These are phyloP conservation scores for Polyplosphaeria fusca DNA, from an alignment of 495 filamentous ascomycete species.

Conservation along the genomic window DNA sequence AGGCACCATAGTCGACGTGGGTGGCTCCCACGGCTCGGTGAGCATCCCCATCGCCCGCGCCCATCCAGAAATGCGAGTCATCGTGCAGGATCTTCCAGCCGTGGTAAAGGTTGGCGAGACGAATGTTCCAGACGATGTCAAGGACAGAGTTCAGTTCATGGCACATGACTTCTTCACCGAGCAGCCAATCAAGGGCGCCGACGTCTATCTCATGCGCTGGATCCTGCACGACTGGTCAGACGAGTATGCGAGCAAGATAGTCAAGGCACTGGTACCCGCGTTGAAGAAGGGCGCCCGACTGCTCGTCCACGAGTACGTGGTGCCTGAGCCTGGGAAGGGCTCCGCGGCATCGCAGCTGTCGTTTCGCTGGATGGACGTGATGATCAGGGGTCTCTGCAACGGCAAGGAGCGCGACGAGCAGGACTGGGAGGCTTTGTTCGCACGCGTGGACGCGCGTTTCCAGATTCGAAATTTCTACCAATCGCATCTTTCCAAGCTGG, in stretches of 20 bases:
- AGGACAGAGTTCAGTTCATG: slow-evolving; percentile 9
- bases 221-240: slow-evolving; percentile 28
- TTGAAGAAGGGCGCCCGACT: slow-evolving; percentile 16
- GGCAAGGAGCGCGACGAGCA: not conserved
- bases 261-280: slow-evolving; percentile 15
- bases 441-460: not conserved
- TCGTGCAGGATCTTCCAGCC: slow-evolving; percentile 27
- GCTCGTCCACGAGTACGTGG: not conserved
- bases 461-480: not conserved
- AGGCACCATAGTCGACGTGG: slow-evolving; percentile 18
- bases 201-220: slow-evolving; percentile 23
- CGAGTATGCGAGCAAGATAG: slow-evolving; percentile 20
- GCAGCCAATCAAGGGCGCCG: slow-evolving; percentile 22
- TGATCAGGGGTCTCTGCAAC: not conserved
- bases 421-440: not conserved
- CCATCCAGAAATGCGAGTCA: slow-evolving; percentile 16
- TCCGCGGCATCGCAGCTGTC: not conserved
- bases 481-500: not conserved
- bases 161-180: slow-evolving; percentile 25
- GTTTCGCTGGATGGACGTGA: not conserved
- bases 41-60: slow-evolving; percentile 11
- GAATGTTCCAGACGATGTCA: slow-evolving; percentile 9
- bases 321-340: not conserved
- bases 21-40: slow-evolving; percentile 20
- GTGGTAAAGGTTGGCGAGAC: slow-evolving; percentile 35